These are phyloP conservation scores for Xylaria palmicola DNA, from an alignment of 495 filamentous ascomycete genomes.

Conservation along the genomic window DNA sequence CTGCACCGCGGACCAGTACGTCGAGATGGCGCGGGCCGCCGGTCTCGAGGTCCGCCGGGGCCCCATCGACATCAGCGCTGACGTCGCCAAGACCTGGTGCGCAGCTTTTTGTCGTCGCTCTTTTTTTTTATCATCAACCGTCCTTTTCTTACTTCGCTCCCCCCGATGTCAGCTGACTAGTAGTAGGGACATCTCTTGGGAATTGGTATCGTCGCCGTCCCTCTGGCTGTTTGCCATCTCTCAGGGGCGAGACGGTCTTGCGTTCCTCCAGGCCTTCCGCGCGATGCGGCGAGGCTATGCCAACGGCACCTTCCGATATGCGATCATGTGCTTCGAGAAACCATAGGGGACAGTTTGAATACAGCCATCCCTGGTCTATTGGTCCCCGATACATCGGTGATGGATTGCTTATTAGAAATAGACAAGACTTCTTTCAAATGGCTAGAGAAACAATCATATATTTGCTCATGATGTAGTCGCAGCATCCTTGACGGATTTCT, in stretches of 20 bases:
- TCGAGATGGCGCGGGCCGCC: conserved; percentile 43
- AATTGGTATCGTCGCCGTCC: conserved; percentile 53
- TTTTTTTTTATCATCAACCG: neutral
- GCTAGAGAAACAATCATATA: too few relatives aligned
- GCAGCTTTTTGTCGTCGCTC: too few relatives aligned
- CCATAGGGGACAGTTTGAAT: too few relatives aligned
- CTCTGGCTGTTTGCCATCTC: conserved; percentile 58
- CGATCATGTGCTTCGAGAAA: conserved; percentile 57
- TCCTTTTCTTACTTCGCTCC: neutral
- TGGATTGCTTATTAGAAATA: too few relatives aligned
- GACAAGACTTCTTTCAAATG: too few relatives aligned
- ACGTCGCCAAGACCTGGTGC: conserved; percentile 60
- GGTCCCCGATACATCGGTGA: too few relatives aligned
- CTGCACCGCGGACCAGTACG: conserved; percentile 50
- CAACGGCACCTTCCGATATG: conserved; percentile 57
- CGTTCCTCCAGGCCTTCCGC: conserved; percentile 58
- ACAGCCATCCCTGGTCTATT: too few relatives aligned
- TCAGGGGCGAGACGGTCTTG: conserved; percentile 57
- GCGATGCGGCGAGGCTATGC: conserved; percentile 59
- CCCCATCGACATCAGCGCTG: conserved; percentile 55
- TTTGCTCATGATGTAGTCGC: too few relatives aligned
- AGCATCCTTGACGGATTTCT: too few relatives aligned
- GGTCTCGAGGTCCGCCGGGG: conserved; percentile 41
- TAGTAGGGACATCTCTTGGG: conserved; percentile 60
- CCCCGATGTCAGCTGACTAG: neutral